Percentiles rank a stretch among this genome's conserved stretches.
These are phyloP conservation scores for Quercus mongolica DNA, from an alignment of 306 rosid genomes.

Conservation along the genomic window DNA sequence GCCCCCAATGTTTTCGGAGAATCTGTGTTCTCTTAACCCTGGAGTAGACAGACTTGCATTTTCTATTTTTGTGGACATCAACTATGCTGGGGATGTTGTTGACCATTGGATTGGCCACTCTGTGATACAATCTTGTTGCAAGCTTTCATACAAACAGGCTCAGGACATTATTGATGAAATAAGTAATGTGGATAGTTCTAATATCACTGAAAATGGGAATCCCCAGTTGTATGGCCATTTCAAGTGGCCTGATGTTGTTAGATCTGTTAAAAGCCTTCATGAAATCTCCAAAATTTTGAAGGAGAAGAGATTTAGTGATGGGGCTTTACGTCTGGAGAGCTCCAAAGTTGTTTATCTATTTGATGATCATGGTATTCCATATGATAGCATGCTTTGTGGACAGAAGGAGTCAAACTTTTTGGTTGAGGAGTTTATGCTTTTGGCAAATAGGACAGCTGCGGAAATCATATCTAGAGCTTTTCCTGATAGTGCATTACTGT, in stretches of 20 bases:
- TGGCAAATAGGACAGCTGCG: slow-evolving; percentile 78
- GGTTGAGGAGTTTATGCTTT: slow-evolving; percentile 89
- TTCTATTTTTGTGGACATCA: slow-evolving; percentile 68
- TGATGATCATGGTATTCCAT: slow-evolving; percentile 71
- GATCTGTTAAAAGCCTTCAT: slow-evolving; percentile 57
- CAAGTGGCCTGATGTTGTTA: slow-evolving; percentile 60
- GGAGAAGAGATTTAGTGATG: slow-evolving; percentile 61
- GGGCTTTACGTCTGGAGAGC: slow-evolving; percentile 72
- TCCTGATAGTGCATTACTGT: slow-evolving; percentile 70
- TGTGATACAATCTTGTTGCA: slow-evolving; percentile 82
- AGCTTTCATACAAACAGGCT: slow-evolving; percentile 79
- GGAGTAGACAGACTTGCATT: slow-evolving; percentile 83
- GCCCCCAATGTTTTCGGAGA: slow-evolving; percentile 65
- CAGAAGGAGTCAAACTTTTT: slow-evolving; percentile 61
- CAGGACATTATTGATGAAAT: slow-evolving; percentile 65
- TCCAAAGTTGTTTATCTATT: slow-evolving; percentile 49
- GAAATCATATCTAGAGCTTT: slow-evolving; percentile 82
- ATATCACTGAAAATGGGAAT: slow-evolving; percentile 16
- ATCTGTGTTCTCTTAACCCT: slow-evolving; percentile 76
- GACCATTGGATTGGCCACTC: slow-evolving; percentile 80
- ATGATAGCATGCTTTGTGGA: slow-evolving; percentile 48
- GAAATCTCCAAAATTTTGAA: slow-evolving; percentile 55
- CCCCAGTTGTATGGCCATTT: slow-evolving; percentile 64
- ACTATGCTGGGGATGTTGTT: slow-evolving; percentile 54
- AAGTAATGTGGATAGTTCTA: slow-evolving; percentile 28